phyloP scores from a whole-genome alignment of 2,329 filamentous ascomycete species.

The Dactylellina sp. region DNA sequence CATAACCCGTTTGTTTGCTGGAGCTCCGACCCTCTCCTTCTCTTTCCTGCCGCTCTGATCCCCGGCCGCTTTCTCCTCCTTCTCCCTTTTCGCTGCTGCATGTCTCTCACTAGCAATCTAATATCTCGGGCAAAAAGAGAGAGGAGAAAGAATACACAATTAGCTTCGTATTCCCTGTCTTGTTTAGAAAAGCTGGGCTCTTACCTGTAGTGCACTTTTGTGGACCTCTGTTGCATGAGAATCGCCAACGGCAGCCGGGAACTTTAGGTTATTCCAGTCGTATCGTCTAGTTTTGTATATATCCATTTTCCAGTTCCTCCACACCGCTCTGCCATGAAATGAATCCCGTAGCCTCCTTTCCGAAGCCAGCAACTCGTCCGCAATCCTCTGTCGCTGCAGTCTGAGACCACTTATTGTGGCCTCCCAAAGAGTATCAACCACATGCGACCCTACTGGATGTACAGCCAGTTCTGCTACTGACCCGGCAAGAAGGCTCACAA shows the following conservation, averaged over 20 bases:
- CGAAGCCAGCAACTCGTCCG: conserved; percentile 71
- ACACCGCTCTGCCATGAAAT: conserved; percentile 74
- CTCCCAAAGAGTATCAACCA: conserved; percentile 75
- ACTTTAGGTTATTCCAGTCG: conserved; percentile 74
- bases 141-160: not conserved
- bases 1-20: not conserved
- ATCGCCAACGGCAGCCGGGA: conserved; percentile 63
- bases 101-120: conserved; percentile 44
- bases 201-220: conserved; percentile 45
- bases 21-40: conserved; percentile 16
- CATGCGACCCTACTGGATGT: conserved; percentile 74
- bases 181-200: conserved; percentile 58
- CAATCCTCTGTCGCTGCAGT: conserved; percentile 75
- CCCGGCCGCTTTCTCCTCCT: conserved; percentile 16
- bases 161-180: conserved; percentile 57
- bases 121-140: too few relatives aligned
- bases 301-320: conserved; percentile 81
- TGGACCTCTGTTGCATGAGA: conserved; percentile 8
- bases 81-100: conserved; percentile 28
- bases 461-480: conserved; percentile 72
- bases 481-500: conserved; percentile 74
- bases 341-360: conserved; percentile 74
- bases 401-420: conserved; percentile 73
- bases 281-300: conserved; percentile 73
- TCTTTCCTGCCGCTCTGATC: not conserved